phyloP scores from a whole-genome alignment of 2,329 filamentous ascomycete species.

The Sarocladium oryzae region DNA sequence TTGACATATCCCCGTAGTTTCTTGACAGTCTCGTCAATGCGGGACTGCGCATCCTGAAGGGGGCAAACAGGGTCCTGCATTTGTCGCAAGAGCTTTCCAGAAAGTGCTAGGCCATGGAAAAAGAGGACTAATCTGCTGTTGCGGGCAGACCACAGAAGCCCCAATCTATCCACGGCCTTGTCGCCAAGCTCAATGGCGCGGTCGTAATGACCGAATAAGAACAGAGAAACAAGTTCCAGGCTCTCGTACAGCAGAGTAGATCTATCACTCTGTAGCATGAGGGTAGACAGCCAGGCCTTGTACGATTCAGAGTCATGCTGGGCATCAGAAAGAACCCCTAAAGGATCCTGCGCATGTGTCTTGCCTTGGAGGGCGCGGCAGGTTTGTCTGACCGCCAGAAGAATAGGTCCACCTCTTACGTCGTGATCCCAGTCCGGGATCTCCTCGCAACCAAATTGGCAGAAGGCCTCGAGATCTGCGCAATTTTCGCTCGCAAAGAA shows the following conservation, averaged over 20 bases:
- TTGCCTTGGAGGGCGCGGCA: constrained; percentile 69
- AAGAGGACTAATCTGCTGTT: constrained; percentile 51
- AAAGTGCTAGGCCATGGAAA: constrained; percentile 53
- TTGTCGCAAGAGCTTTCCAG: constrained; percentile 43
- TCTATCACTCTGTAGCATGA: constrained; percentile 52
- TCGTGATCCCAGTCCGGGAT: constrained; percentile 67
- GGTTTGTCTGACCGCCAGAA: constrained; percentile 60
- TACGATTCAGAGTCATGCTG: constrained; percentile 54
- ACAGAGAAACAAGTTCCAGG: constrained; percentile 56
- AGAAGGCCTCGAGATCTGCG: constrained; percentile 63
- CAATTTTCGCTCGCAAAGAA: constrained; percentile 66
- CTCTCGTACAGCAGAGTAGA: constrained; percentile 64
- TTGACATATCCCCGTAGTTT: constrained; percentile 49
- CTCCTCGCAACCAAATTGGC: constrained; percentile 66
- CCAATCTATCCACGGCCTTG: constrained; percentile 37
- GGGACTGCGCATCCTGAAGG: constrained; percentile 35
- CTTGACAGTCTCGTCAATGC: constrained; percentile 41
- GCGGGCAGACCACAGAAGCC: constrained; percentile 52
- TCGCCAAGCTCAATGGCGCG: constrained; percentile 52
- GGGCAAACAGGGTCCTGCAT: constrained; percentile 40
- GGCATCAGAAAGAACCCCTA: constrained; percentile 60
- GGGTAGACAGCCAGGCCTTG: constrained; percentile 50
- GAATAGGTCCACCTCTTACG: constrained; percentile 62
- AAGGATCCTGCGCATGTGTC: constrained; percentile 45
- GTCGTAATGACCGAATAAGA: constrained; percentile 57